These are phyloP conservation scores for Combretum micranthum DNA, from an alignment of 345 rosid genomes.

Conservation along the genomic window DNA sequence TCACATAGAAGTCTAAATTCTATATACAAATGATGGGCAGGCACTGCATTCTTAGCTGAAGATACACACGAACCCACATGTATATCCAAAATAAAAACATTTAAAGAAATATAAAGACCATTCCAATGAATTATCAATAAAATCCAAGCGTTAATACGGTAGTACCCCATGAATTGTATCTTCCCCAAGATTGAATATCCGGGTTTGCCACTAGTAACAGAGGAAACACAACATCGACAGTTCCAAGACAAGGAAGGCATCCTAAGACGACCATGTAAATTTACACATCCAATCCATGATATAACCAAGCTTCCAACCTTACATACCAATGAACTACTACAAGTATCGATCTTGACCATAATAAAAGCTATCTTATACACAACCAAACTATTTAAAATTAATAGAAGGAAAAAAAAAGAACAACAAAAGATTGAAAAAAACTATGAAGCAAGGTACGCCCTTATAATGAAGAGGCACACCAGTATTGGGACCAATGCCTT, in stretches of 20 bases:
- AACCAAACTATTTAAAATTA: background rate
- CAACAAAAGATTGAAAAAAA: background rate
- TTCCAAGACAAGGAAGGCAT: too few species aligned
- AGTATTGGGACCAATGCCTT: constrained; percentile 22
- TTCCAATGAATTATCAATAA: background rate
- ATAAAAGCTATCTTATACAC: too few species aligned
- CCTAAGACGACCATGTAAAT: too few species aligned
- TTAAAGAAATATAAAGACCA: background rate
- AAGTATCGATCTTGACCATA: too few species aligned
- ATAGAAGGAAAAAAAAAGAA: background rate
- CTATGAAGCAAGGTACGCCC: constrained; percentile 1
- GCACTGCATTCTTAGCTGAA: background rate
- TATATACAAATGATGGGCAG: background rate
- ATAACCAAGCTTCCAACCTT: too few species aligned
- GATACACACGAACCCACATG: background rate
- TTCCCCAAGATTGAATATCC: too few species aligned
- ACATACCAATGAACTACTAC: too few species aligned
- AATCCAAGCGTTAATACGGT: background rate
- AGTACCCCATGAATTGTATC: too few species aligned
- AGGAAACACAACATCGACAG: too few species aligned
- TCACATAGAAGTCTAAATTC: background rate
- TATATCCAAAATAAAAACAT: background rate
- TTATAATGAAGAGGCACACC: constrained; percentile 46
- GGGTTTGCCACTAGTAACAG: too few species aligned
- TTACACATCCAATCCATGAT: too few species aligned